These are phyloP conservation scores for Solanum microdontum DNA, from an alignment of 257 asterid genomes.

Conservation along the genomic window DNA sequence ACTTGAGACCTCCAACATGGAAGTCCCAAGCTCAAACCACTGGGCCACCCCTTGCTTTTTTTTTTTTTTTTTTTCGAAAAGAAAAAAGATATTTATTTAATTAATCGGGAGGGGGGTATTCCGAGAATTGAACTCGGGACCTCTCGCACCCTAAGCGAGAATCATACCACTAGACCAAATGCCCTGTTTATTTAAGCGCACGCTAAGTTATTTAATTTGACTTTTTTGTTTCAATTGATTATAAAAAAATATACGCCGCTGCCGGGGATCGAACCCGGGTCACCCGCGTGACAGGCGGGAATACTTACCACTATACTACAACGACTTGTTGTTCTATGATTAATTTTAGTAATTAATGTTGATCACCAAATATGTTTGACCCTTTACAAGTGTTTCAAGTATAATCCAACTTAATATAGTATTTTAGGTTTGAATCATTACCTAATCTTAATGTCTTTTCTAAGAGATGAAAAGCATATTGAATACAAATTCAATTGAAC, in stretches of 20 bases:
- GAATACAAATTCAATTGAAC: not conserved
- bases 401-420: not conserved
- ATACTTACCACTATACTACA: constrained; percentile 68
- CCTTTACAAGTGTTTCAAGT: no score
- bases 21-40: no score
- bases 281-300: constrained; percentile 98
- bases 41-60: no score
- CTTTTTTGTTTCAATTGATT: not conserved
- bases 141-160: constrained; percentile 85
- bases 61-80: no score
- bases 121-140: constrained; percentile 85
- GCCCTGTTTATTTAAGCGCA: constrained; percentile 4
- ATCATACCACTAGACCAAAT: constrained; percentile 80
- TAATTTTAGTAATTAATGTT: no score
- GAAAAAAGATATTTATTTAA: no score
- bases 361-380: no score
- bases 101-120: constrained; percentile 48
- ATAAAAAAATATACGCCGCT: constrained; percentile 25
- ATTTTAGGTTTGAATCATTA: not conserved
- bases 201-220: no score
- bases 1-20: no score
- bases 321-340: not conserved
- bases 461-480: not conserved
- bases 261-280: constrained; percentile 99
- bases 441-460: not conserved